phyloP scores from a whole-genome alignment of 148 eudicot genomes.

The Cornus kousa region DNA sequence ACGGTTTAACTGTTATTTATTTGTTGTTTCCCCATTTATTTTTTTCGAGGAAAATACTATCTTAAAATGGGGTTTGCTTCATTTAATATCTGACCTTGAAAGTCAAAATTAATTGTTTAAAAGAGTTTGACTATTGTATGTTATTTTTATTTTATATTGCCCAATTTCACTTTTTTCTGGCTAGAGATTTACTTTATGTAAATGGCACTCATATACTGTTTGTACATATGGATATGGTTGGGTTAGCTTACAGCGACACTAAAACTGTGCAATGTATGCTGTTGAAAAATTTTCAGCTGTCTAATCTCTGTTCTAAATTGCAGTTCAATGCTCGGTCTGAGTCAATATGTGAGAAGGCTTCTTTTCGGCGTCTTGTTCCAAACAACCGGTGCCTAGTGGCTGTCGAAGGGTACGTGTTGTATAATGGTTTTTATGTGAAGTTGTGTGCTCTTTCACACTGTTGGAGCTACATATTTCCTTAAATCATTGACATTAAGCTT shows the following conservation, averaged over 20 bases:
- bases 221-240: background rate
- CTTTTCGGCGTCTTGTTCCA: conserved; percentile 93
- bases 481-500: background rate
- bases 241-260: background rate
- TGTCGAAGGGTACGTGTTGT: conserved; percentile 72
- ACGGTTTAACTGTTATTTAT: background rate
- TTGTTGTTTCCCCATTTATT: background rate
- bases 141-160: background rate
- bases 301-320: conserved; percentile 7
- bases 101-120: too few relatives aligned
- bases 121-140: background rate
- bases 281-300: background rate
- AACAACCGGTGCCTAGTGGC: conserved; percentile 80
- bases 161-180: background rate
- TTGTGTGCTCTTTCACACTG: background rate
- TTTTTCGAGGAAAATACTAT: background rate
- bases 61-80: background rate
- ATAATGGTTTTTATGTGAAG: background rate
- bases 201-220: background rate
- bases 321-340: conserved; percentile 97
- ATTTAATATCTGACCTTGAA: background rate
- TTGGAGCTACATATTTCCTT: background rate
- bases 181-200: background rate
- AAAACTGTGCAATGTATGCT: background rate
- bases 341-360: conserved; percentile 77